Base-by-base conservation (phyloP, 352 stramenopile genomes). In the Globisporangium camurandrum region DNA sequence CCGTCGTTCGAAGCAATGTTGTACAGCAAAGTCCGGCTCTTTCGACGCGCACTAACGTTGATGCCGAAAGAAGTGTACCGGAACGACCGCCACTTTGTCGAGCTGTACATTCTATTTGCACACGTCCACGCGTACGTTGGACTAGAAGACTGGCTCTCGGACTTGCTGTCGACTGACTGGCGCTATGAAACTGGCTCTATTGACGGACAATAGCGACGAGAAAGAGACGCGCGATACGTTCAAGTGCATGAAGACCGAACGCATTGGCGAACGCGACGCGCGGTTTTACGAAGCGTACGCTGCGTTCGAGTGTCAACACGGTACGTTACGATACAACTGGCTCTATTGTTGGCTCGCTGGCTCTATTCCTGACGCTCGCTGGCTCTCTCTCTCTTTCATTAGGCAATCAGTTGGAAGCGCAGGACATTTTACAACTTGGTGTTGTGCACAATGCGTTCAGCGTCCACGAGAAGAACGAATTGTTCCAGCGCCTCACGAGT, bases 201-300 rank as follows among this genome's bases (percentile, higher is more conserved):
- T 19, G 12, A 19, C 11, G 4, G 33, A 19, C 33, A 7, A 17
- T 44, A 78, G 70, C 46, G 66, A 50, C 16, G 76, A 84, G 43
- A 56, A 64, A 34, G 72, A 70, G 8, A 65, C 69, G 28, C 59
- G 75, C 11, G 57, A 71, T 28, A 72, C 58, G 33, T 89, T 86
- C 42, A 67, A 68, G 26, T 69, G 69, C 58, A 84, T 86, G 70
- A 76, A 69, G 47, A 73, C 53, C 17, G 62, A 80, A 36, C 42
- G 58, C 22, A 81, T 86, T 41, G 77, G 75, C 4, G 62, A 78
- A 48, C 61, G 56, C 22, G 57, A 79, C 43, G 55, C 49, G 22
- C 48, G 73, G 41, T 68, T 72, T 27, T 89, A 89, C 54, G 69
- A 85, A 40, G 65, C 81, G 47, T 80, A 84, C 38, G 77, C 77